Base-by-base conservation (phyloP, 176 grass and related monocot species). In the Sorghum bicolor region DNA sequence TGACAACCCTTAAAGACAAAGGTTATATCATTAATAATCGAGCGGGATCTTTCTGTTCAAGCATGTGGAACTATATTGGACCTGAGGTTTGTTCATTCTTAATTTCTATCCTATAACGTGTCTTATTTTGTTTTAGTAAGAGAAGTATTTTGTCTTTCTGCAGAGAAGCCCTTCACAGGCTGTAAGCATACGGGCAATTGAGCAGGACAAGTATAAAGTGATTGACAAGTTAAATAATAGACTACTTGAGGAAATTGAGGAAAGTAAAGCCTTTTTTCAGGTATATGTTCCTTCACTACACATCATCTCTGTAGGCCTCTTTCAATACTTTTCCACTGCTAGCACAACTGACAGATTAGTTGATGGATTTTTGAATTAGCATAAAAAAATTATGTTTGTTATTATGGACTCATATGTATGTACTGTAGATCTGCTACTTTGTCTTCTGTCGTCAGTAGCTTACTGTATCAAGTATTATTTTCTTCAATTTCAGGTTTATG, bases 221-320 rank as follows among this genome's bases (percentile, higher is more conserved):
- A 80, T 95, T 52, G 78, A 93, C 52, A 92, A 70, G 63, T 87
- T 78, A 76, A 95, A 65, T 72, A 84, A 87, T 47, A 71, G 88
- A 87, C 36, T 93, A 74, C 82, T 98, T 19, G 93, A 98, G 70
- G 96, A 98, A 85, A 98, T 98, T 88, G 96, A 98, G 71, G 96
- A 98, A 92, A 93, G 96, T 82, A 95, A 75, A 80, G 96, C 87
- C 24, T 98, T 93, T 70, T 98, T 93, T 70, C 96, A 98, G 96
- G 96, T 93, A 57, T 66, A 14, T 40, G 17, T 77, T 71, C 32
- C 29, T 22, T 33, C 26, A 22, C 2, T 70, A 62, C 17, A 30
- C 68, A 60, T 55, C 60, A 74, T 82, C 16, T 79, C 22, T 31
- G 10, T 68, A 74, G 2, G 43, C 10, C 24, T 78, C 33, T 62